A percentile compares a stretch with the other conserved stretches of the same genome.
These are phyloP conservation scores for Capronia americana DNA, from an alignment of 2,329 filamentous ascomycete genomes.

Conservation along the genomic window DNA sequence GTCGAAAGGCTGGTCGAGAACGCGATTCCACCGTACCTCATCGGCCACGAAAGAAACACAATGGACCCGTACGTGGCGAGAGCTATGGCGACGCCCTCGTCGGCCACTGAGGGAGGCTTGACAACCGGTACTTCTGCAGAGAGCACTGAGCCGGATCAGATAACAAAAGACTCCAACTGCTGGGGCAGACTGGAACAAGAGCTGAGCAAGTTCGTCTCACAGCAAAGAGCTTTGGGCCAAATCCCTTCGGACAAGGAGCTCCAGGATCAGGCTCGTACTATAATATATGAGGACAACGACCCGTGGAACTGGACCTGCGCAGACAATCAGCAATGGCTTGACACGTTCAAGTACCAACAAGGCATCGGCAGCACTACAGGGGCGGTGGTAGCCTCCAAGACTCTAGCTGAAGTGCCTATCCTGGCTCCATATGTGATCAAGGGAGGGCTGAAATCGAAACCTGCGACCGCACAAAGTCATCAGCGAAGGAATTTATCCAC, in stretches of 20 bases:
- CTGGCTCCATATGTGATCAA: constrained; percentile 51
- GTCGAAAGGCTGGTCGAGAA: constrained; percentile 46
- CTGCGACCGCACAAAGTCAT: constrained; percentile 37
- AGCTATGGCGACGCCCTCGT: constrained; percentile 25
- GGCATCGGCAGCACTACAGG: constrained; percentile 44
- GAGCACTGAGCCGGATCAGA: constrained; percentile 36
- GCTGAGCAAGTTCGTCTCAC: constrained; percentile 49
- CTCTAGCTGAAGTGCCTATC: constrained; percentile 48
- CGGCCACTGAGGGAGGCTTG: constrained; percentile 32
- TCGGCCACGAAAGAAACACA: constrained; percentile 44
- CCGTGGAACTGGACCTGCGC: constrained; percentile 52
- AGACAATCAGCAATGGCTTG: constrained; percentile 55
- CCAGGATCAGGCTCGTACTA: constrained; percentile 43
- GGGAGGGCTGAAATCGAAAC: constrained; percentile 48
- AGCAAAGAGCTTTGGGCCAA: constrained; percentile 44
- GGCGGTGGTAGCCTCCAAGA: constrained; percentile 23
- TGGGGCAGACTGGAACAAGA: constrained; percentile 50
- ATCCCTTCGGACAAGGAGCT: constrained; percentile 46
- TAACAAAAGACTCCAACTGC: constrained; percentile 46
- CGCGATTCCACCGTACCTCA: constrained; percentile 48
- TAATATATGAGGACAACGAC: constrained; percentile 44
- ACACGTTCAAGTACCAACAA: constrained; percentile 52
- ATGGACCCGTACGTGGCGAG: constrained; percentile 42
- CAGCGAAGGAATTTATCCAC: constrained; percentile 23
- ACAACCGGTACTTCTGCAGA: constrained; percentile 34